Base-by-base conservation (phyloP, 2,329 filamentous ascomycete genomes). In the Aspergillus tanneri region DNA sequence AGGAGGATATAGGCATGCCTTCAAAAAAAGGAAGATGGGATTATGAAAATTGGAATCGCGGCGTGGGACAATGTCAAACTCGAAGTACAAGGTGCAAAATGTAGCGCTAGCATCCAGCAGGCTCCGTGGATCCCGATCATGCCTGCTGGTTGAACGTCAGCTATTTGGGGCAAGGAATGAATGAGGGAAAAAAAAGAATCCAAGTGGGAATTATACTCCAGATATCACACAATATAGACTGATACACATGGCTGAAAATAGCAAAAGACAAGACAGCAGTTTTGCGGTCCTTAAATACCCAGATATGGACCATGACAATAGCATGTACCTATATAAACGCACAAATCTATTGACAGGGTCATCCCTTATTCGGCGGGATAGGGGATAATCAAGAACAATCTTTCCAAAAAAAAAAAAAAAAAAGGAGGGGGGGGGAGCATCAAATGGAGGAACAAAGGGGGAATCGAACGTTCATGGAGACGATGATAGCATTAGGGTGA, bases 401-500 rank as follows among this genome's bases (percentile, higher is more conserved):
- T 63, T 63, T 59, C 58, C 58, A 52, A 56, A 49, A 50, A 53
- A 57, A 49, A 47, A 53, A 53, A 40, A 47, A 47, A 47, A 47
- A 23, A 51, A 43, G 47, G 47, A 38, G 51, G 52, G 47, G 47
- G 34, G 51, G 52, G 52, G 48, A 47, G 52, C 46, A 54, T 47
- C 56, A 60, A 62, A 54, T 53, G 56, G 50, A 55, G 58, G 52
- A 67, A 67, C 64, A 67, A 63, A 68, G 60, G 65, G 64, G 65
- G 65, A 68, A 69, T 68, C 65, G 66, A 69, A 68, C 62, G 57
- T 62, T 67, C 66, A 61, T 64, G 60, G 65, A 67, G 66, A 65
- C 60, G 66, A 68, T 65, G 64, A 61, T 61, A 55, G 64, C 62
- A 57, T 68, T 60, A 64, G 57, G 52, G 19, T 38, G 36, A 11